Base-by-base conservation (phyloP, 2,329 filamentous ascomycete species). In the Davidsoniella neocaledoniae region DNA sequence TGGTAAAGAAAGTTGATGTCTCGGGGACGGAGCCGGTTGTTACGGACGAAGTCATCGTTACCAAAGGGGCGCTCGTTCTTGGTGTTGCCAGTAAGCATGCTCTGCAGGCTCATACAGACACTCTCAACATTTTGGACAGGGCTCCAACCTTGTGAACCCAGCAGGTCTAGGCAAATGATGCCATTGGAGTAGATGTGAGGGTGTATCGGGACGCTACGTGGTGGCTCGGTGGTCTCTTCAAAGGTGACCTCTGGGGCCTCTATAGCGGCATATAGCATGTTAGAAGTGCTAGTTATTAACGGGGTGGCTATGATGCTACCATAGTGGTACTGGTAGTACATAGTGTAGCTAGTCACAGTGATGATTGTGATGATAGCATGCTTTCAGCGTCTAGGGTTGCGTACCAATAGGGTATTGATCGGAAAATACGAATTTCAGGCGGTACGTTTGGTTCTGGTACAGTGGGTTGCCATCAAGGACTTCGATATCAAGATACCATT, bases 171-270 rank as follows among this genome's bases (percentile, higher is more conserved):
- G 60, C 91, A 98, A 62, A 98, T 98, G 64, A 96, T 94, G 58
- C 91, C 91, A 65, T 98, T 98, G 58, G 84, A 91, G 69, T 98
- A 98, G 64, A 98, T 85, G 68, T 98, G 91, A 2, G 91, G 91
- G 60, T 98, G 91, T 63, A 94, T 88, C 1, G 91, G 91, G 58
- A 98, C 88, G 37, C 74, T 72, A 42, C 77, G 74, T 29, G 48
- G 43, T 17, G 51, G 43, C 57, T 74, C 69, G 33, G 76, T 63
- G 48, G 76, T 68, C 58, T 79, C 71, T 50, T 86, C 72, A 61
- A 98, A 98, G 51, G 84, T 83, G 56, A 96, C 91, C 71, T 98
- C 91, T 21, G 91, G 91, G 0, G 91, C 83, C 69, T 95, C 90
- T 94, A 58, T 43, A 45, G 37, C 23, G 29, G 38, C 8, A 42